phyloP scores from a whole-genome alignment of 768 basidiomycete species.

The Trametes villosa region DNA sequence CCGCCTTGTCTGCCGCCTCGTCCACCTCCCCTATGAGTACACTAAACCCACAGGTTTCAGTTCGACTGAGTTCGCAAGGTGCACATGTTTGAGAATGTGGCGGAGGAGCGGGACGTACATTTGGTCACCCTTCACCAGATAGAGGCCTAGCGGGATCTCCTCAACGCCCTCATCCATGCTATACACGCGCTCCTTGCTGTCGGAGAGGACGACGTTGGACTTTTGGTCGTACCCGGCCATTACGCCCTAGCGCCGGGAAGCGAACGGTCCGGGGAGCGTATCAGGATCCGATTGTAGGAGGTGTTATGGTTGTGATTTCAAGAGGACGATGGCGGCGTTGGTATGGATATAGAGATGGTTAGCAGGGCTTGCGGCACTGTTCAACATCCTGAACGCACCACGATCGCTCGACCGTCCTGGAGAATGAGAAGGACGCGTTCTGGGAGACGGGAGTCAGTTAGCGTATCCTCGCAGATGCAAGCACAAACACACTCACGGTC shows the following conservation, averaged over 20 bases:
- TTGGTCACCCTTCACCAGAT: slow-evolving; percentile 98
- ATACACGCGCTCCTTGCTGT: slow-evolving; percentile 92
- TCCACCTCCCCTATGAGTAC: slow-evolving; percentile 88
- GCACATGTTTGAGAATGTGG: neutral
- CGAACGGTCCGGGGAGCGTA: neutral
- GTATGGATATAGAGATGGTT: neutral
- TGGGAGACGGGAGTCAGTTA: slow-evolving; percentile 34
- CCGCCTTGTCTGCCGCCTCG: slow-evolving; percentile 73
- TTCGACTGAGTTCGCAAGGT: neutral
- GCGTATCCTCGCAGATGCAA: neutral
- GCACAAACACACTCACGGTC: slow-evolving; percentile 60
- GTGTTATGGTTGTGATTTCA: too few relatives aligned
- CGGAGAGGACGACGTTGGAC: slow-evolving; percentile 94
- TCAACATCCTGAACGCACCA: slow-evolving; percentile 55
- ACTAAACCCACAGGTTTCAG: slow-evolving; percentile 37
- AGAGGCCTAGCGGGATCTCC: slow-evolving; percentile 91
- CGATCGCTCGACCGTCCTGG: slow-evolving; percentile 94
- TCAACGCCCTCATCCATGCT: slow-evolving; percentile 91
- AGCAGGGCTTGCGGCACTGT: neutral
- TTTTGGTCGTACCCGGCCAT: slow-evolving; percentile 94
- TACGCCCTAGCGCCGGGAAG: slow-evolving; percentile 62
- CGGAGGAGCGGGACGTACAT: slow-evolving; percentile 65
- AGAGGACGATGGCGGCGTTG: too few relatives aligned
- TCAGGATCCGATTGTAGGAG: neutral
- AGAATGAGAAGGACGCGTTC: slow-evolving; percentile 92